Percentiles rank a stretch among this genome's conserved stretches.
phyloP scores from a whole-genome alignment of 2,329 filamentous ascomycete genomes.

The Pezicula radicicola region DNA sequence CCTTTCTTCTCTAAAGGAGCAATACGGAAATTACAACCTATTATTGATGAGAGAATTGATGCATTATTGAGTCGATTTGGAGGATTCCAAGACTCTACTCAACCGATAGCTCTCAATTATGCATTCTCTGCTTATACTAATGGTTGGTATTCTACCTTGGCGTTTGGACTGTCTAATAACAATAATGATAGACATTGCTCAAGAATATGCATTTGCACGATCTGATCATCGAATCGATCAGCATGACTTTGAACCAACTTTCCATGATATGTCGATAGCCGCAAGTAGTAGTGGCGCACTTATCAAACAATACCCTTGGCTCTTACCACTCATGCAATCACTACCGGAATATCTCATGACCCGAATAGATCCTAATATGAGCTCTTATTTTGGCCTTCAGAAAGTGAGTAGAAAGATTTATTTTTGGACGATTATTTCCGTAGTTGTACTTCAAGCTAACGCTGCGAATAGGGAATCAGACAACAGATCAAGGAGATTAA shows the following conservation, averaged over 20 bases:
- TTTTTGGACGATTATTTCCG: background rate
- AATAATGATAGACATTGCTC: background rate
- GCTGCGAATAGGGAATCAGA: background rate
- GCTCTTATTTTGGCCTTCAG: background rate
- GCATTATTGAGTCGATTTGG: background rate
- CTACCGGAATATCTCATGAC: conserved; percentile 6
- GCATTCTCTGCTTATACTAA: conserved; percentile 7
- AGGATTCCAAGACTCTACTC: background rate
- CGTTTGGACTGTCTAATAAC: background rate
- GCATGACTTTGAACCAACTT: conserved; percentile 12
- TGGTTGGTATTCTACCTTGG: background rate
- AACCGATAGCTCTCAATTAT: background rate
- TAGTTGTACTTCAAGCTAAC: background rate
- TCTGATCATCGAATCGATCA: conserved; percentile 9
- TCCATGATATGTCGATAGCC: conserved; percentile 4
- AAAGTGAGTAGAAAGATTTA: background rate
- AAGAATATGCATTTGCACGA: conserved; percentile 22
- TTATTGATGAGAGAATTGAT: background rate
- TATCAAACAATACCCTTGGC: conserved; percentile 6
- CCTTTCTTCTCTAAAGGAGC: conserved; percentile 13
- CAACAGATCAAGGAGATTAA: background rate
- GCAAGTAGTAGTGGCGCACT: background rate
- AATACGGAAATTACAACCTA: conserved; percentile 4
- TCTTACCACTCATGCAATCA: conserved; percentile 6
- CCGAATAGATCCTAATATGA: conserved; percentile 4